These are phyloP conservation scores for Phytopythium oedochilum DNA, from an alignment of 352 stramenopile species.

Conservation along the genomic window DNA sequence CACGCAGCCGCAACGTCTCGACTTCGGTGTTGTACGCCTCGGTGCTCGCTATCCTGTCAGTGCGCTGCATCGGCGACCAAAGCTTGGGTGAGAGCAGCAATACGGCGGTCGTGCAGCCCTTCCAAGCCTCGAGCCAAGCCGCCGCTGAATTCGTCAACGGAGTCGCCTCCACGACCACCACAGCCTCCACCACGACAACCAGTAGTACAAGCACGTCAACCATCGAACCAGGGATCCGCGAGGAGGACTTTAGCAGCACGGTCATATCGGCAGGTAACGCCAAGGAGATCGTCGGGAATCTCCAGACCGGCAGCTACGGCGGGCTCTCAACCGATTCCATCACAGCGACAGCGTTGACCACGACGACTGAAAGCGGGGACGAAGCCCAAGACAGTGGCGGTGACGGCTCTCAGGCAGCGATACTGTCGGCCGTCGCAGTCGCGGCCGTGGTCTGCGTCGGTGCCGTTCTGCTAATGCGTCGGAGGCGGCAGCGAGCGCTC, in stretches of 20 bases:
- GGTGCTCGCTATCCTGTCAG: neutral
- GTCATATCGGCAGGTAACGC: constrained; percentile 8
- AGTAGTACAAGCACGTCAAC: too few relatives aligned
- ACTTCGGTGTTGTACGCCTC: neutral
- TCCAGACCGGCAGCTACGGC: constrained; percentile 5
- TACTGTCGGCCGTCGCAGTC: constrained; percentile 6
- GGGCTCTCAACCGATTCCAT: constrained; percentile 5
- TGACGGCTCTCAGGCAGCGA: neutral
- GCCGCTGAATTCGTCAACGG: constrained; percentile 13
- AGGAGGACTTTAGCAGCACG: constrained; percentile 15
- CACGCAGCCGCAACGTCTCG: neutral
- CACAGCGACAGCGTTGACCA: constrained; percentile 1
- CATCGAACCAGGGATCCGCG: neutral
- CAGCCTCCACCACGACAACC: neutral
- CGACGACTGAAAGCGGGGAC: constrained; percentile 1
- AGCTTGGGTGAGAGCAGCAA: neutral
- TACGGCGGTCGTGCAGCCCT: neutral
- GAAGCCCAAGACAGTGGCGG: constrained; percentile 4
- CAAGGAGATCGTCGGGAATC: constrained; percentile 8
- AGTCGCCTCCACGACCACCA: neutral
- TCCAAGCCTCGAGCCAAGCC: neutral
- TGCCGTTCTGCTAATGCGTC: constrained; percentile 10
- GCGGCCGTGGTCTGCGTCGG: constrained; percentile 11
- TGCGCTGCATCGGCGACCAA: neutral
- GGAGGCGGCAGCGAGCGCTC: neutral